Conservation (phyloP, 2,329 filamentous ascomycete genomes). For the Alternaria dauci region DNA sequence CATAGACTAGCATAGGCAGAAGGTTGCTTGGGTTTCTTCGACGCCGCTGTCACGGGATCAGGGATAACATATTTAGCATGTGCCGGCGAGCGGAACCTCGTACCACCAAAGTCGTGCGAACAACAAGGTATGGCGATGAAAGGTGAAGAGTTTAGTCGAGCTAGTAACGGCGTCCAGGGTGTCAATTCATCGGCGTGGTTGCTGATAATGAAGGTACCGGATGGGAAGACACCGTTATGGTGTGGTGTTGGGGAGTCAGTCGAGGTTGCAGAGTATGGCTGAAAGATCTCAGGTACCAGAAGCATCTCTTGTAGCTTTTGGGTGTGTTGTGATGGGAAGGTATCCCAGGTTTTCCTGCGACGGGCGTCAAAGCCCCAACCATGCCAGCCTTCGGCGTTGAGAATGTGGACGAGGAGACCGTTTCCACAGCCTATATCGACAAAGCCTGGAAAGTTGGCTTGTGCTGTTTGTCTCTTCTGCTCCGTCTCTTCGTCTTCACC, state of each 20-base stretch:
- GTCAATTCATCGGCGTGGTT: slow-evolving; percentile 98
- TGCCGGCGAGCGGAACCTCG: slow-evolving; percentile 69
- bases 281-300: slow-evolving; percentile 64
- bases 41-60: slow-evolving; percentile 24
- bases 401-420: slow-evolving; percentile 84
- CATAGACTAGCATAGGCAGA: slow-evolving; percentile 87
- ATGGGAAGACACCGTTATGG: slow-evolving; percentile 72
- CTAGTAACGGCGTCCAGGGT: slow-evolving; percentile 91
- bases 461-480: background rate
- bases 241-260: slow-evolving; percentile 14
- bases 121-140: slow-evolving; percentile 97
- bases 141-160: slow-evolving; percentile 74
- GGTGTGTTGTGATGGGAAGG: slow-evolving; percentile 66
- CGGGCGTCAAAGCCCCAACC: slow-evolving; percentile 95
- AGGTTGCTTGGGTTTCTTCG: slow-evolving; percentile 51
- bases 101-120: slow-evolving; percentile 83
- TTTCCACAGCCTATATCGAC: slow-evolving; percentile 97
- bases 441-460: slow-evolving; percentile 77
- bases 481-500: slow-evolving; percentile 4
- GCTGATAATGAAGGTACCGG: slow-evolving; percentile 88
- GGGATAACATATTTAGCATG: slow-evolving; percentile 28
- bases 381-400: slow-evolving; percentile 79
- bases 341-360: slow-evolving; percentile 82
- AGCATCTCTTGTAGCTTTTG: slow-evolving; percentile 65
- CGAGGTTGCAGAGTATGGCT: slow-evolving; percentile 34